Base-by-base conservation (phyloP, 805 yeast species). In the Yamadazyma kitorensis region DNA sequence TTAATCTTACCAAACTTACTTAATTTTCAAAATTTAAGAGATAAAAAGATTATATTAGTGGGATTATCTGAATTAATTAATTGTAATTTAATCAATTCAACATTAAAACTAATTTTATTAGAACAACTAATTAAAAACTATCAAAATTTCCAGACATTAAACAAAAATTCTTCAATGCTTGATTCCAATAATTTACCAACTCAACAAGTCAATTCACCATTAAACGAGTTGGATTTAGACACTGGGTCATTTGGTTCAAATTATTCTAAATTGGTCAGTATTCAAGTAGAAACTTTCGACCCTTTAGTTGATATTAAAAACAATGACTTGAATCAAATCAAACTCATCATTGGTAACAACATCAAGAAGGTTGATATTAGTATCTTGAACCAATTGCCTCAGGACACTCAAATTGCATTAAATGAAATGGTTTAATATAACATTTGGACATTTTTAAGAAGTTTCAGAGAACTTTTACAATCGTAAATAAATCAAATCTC, bases 171-270 rank as follows among this genome's bases (percentile, higher is more conserved):
- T 5, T 14, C 25, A 15, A 41, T 44, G 10, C n/a, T n/a, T n/a
- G n/a, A n/a, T n/a, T n/a, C 23, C 4, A 10, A 13, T 15, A 29
- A 11, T 6, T 4, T 17, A 10, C 18, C 17, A 3, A 22, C 5
- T 9, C n/a, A 10, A 5, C 28, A 30, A 16, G 4, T 4, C 4
- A 17, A 15, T 22, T 57, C 63, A 25, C 69, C 66, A 18, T 59
- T 66, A 22, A 57, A 57, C 24, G 80, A 74, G 31, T 49, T 72
- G 19, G 88, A 83, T 33, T 51, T 72, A 17, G 95, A 88, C 41
- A 72, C 82, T 31, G 55, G 70, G 2, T 69, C 93, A 2, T 93
- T 89, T 59, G 98, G 98, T 2, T 82, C 96, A 0, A 78, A 81
- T 33, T 93, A 77, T 58, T 85, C 94, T 33, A 80, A 75, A 51